Evolutionary conservation across 2,329 filamentous ascomycete genomes (phyloP), one percentile per base, ranked within the genome.

Genomic region (Aspergillus aculeatus): DNA sequence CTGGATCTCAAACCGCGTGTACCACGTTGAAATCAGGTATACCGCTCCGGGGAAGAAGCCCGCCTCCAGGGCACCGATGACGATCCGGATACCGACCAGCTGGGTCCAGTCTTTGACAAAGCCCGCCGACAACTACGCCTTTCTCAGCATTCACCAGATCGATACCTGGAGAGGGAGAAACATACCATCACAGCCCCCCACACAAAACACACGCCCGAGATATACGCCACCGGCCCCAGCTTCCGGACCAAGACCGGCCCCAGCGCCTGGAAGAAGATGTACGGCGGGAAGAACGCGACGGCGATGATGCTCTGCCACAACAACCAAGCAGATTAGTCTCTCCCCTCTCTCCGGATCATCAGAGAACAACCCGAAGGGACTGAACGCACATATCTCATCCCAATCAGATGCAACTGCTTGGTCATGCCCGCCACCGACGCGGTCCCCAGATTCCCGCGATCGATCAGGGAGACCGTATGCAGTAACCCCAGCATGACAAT

Each of bases 1-100:
- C 54, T 88, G 87, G 19, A 91, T 81, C 73, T 91, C 88, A 66
- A 85, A 88, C 80, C 78, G 72, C 9, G 75, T 72, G 57, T 81
- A 79, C 77, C 77, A 80, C 4, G 75, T 78, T 14, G 71, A 73
- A 10, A 80, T 68, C 4, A 81, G 73, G 63, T 80, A 80, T 21
- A 81, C 76, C 48, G 79, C 80, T 29, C 76, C 78, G 0, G 76
- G 73, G 55, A 77, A 78, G 56, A 80, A 79, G 1, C 76, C 73
- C 1, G 78, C 77, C 64, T 81, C 80, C 32, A 80, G 77, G 9
- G 77, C 69, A 0, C 79, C 80, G 7, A 82, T 68, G 5, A 81
- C 62, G 24, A 79, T 77, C 2, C 79, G 73, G 2, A 77, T 71
- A 2, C 71, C 78, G 4, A 76, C 70, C 5, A 81, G 68, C 4